These are phyloP conservation scores for Fusarium austroafricanum DNA, from an alignment of 2,329 filamentous ascomycete genomes.

Conservation along the genomic window DNA sequence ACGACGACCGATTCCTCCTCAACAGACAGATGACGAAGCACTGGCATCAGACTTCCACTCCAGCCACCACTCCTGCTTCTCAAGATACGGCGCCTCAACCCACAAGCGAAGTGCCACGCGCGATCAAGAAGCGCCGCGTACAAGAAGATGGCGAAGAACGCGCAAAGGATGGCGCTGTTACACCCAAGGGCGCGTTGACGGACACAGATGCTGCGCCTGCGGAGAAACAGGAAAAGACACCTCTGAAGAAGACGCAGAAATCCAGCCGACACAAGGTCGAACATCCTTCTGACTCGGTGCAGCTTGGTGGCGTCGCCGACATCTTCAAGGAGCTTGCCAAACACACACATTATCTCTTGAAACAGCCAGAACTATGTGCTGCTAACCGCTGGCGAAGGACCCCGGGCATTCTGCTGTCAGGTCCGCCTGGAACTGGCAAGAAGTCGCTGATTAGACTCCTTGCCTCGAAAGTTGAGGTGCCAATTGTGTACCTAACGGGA, in stretches of 20 bases:
- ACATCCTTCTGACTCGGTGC: conserved; percentile 31
- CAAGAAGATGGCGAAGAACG: conserved; percentile 46
- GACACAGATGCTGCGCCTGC: conserved; percentile 29
- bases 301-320: conserved; percentile 49
- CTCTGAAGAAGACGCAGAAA: conserved; percentile 49
- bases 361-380: conserved; percentile 37
- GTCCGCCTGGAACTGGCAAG: conserved; percentile 84
- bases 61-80: not conserved
- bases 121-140: conserved; percentile 51
- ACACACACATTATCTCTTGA: conserved; percentile 31
- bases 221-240: conserved; percentile 46
- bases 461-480: conserved; percentile 77
- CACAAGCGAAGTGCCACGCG: conserved; percentile 37
- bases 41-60: conserved; percentile 49
- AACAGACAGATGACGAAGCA: conserved; percentile 57
- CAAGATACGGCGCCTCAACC: conserved; percentile 3
- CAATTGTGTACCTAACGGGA: conserved; percentile 69
- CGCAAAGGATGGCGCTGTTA: conserved; percentile 16
- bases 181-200: conserved; percentile 36
- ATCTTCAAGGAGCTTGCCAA: conserved; percentile 40
- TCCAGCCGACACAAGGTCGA: conserved; percentile 49
- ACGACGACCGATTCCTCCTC: conserved; percentile 54
- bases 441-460: conserved; percentile 80
- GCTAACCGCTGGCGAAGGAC: conserved; percentile 25
- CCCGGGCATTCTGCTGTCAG: conserved; percentile 77